phyloP scores from a whole-genome alignment of 75 land plant species.

The Ceratopteris richardii region DNA sequence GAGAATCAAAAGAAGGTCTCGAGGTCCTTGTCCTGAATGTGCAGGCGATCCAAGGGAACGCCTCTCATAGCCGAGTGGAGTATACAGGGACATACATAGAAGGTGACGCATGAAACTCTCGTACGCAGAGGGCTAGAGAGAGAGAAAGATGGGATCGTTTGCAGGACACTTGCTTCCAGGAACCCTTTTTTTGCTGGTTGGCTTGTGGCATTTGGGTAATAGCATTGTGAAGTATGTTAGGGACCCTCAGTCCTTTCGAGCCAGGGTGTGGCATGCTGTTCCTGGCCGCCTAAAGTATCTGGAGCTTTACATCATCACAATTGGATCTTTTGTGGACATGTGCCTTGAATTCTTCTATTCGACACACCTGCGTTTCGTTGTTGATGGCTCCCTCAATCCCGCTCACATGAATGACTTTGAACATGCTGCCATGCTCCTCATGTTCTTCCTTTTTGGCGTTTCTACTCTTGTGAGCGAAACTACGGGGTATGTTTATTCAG shows the following conservation, averaged over 20 bases:
- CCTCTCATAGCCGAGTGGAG: no score
- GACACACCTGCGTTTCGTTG: slow-evolving; percentile 67
- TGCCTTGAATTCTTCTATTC: slow-evolving; percentile 91
- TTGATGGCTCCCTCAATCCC: slow-evolving; percentile 73
- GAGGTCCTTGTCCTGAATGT: no score
- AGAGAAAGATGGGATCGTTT: slow-evolving; percentile 78
- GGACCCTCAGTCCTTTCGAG: slow-evolving; percentile 55
- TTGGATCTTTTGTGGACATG: slow-evolving; percentile 76
- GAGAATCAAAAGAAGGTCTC: no score
- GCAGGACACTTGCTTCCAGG: slow-evolving; percentile 86
- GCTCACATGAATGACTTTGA: slow-evolving; percentile 89
- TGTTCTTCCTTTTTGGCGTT: slow-evolving; percentile 86
- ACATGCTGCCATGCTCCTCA: slow-evolving; percentile 94
- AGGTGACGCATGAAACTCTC: not conserved
- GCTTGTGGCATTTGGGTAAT: slow-evolving; percentile 88
- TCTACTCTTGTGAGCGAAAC: slow-evolving; percentile 49
- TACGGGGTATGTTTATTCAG: slow-evolving; percentile 51
- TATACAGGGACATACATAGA: no score
- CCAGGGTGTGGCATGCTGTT: slow-evolving; percentile 75
- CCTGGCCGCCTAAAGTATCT: slow-evolving; percentile 45
- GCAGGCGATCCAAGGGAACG: no score
- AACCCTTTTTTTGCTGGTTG: slow-evolving; percentile 66
- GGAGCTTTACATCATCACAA: slow-evolving; percentile 69
- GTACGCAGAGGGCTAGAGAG: slow-evolving; percentile 3
- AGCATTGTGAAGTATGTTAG: slow-evolving; percentile 41